These are phyloP conservation scores for Mortierella hygrophila DNA, from an alignment of 192 early-diverging fungal species.

Conservation along the genomic window DNA sequence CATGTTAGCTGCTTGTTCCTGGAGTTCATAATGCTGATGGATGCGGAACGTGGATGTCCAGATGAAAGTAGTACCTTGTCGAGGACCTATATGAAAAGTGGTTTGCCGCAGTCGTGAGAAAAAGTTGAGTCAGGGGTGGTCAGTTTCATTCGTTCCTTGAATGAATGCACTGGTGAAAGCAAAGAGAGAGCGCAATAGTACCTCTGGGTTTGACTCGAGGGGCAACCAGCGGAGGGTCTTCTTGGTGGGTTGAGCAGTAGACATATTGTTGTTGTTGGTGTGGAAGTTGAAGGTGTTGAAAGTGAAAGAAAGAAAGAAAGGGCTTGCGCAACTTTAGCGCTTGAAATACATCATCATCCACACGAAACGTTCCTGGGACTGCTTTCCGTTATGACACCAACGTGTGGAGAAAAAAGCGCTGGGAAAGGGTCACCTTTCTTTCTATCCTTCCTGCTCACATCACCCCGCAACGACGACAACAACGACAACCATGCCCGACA, in stretches of 20 bases:
- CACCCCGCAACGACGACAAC: background rate
- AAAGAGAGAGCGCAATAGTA: constrained; percentile 26
- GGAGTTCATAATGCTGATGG: background rate
- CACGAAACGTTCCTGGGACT: background rate
- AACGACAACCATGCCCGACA: background rate
- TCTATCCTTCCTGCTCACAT: background rate
- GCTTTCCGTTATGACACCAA: background rate
- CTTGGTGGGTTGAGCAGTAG: constrained; percentile 22
- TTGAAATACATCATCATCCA: background rate
- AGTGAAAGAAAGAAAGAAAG: background rate
- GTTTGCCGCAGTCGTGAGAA: background rate
- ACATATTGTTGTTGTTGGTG: constrained; percentile 10
- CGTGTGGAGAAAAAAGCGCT: background rate
- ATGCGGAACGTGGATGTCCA: background rate
- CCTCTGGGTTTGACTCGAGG: constrained; percentile 91
- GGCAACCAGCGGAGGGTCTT: constrained; percentile 80
- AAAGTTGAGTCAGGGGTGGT: background rate
- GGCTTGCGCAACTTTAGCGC: background rate
- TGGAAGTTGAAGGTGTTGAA: constrained; percentile 11
- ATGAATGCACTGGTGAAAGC: background rate
- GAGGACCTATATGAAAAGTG: constrained; percentile 63
- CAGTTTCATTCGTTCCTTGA: background rate
- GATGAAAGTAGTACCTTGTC: constrained; percentile 63
- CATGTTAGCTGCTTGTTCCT: background rate
- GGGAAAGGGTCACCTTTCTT: background rate